Percentiles rank a stretch among this genome's conserved stretches.
Conservation (phyloP, 257 asterid species). For the Ophiorrhiza pumila region DNA sequence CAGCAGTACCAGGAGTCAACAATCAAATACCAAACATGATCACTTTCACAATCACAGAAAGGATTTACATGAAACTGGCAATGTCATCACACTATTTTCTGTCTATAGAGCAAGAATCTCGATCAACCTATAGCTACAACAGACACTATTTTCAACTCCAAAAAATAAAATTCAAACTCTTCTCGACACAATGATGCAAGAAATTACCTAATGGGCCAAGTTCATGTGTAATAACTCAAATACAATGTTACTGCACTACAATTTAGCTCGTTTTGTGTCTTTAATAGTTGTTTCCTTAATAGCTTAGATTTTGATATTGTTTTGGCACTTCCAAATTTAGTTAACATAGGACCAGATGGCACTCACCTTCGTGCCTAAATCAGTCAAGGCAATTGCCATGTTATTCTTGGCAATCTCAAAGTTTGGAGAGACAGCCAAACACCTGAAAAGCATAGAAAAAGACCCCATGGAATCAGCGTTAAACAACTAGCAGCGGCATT, state of each 20-base stretch:
- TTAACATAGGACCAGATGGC: constrained; percentile 15
- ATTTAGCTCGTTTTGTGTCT: background rate
- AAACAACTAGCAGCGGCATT: background rate
- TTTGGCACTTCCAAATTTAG: constrained; percentile 4
- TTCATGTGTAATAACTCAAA: background rate
- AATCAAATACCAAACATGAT: constrained; percentile 7
- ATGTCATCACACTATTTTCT: background rate
- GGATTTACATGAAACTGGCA: background rate
- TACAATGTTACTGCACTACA: background rate
- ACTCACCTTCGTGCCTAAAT: constrained; percentile 95
- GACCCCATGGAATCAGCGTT: constrained; percentile 25
- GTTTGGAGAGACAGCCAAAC: constrained; percentile 94
- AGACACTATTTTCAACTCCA: background rate
- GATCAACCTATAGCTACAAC: constrained; percentile 1
- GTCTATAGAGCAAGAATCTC: background rate
- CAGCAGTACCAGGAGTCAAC: constrained; percentile 19
- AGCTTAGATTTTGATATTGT: background rate
- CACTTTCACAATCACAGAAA: background rate
- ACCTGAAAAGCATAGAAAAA: constrained; percentile 46
- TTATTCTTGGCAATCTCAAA: constrained; percentile 98
- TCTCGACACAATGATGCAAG: background rate
- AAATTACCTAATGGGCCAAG: background rate
- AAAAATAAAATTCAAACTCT: background rate
- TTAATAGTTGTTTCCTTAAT: background rate
- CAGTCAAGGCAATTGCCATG: constrained; percentile 99